These are phyloP conservation scores for Salvia rosmarinus DNA, from an alignment of 257 asterid genomes.

Conservation along the genomic window DNA sequence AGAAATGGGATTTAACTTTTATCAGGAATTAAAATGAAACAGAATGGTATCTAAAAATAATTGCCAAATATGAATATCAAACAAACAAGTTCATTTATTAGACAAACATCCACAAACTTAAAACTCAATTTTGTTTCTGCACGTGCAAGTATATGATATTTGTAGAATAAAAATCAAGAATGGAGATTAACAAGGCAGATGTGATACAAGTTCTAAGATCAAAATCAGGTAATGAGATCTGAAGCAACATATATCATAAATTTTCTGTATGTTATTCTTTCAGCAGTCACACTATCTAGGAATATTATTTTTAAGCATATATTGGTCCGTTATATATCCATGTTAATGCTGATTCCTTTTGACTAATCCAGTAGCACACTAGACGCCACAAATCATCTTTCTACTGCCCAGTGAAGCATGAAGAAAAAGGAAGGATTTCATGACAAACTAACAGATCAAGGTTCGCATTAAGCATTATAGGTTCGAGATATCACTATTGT, in stretches of 20 bases:
- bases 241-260: neutral
- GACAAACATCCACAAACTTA: neutral
- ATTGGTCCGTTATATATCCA: neutral
- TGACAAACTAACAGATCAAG: neutral
- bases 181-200: neutral
- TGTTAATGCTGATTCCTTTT: neutral
- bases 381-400: neutral
- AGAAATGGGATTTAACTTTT: slow-evolving; percentile 6
- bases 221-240: slow-evolving; percentile 14
- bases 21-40: slow-evolving; percentile 19
- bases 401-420: neutral
- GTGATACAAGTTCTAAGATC: neutral
- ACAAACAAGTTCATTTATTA: neutral
- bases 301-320: neutral
- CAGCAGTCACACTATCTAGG: neutral
- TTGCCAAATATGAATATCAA: neutral
- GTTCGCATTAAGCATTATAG: neutral
- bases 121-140: neutral
- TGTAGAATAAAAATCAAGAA: neutral
- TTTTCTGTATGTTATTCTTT: neutral
- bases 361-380: neutral
- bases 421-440: neutral
- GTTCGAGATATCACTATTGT: neutral
- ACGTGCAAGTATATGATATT: too few species aligned
- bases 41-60: neutral